Conservation (phyloP, 139 green algal genomes). For the Tetraselmis chui region DNA sequence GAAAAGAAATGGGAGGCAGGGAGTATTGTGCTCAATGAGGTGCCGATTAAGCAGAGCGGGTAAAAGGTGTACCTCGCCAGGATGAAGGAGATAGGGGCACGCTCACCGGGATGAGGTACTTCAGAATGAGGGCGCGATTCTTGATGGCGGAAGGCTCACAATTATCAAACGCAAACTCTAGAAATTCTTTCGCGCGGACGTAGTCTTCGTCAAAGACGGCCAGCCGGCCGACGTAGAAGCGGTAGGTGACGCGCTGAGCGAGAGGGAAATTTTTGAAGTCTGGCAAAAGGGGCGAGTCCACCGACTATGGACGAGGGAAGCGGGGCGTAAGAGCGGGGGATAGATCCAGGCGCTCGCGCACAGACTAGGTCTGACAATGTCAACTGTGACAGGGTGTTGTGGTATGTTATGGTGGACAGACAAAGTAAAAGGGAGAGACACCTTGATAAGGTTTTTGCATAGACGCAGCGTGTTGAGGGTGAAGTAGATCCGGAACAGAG, state of each 20-base stretch:
- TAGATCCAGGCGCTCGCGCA: slow-evolving; percentile 5
- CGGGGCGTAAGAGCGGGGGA: not conserved
- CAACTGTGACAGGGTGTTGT: no score
- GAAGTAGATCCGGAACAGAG: slow-evolving; percentile 76
- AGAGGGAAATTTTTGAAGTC: slow-evolving; percentile 48
- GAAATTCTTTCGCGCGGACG: slow-evolving; percentile 38
- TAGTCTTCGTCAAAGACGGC: slow-evolving; percentile 74
- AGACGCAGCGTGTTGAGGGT: slow-evolving; percentile 66
- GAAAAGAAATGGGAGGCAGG: no score
- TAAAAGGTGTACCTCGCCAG: no score
- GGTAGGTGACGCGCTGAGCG: slow-evolving; percentile 57
- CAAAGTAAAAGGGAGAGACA: no score
- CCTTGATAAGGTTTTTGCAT: slow-evolving; percentile 62
- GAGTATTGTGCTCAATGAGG: no score
- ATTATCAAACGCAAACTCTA: slow-evolving; percentile 57
- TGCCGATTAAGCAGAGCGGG: no score
- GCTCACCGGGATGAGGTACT: slow-evolving; percentile 67
- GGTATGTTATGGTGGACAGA: no score
- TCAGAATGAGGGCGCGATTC: slow-evolving; percentile 54
- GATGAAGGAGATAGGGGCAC: not conserved
- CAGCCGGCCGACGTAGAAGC: slow-evolving; percentile 64
- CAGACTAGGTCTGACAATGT: no score
- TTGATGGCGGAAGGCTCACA: slow-evolving; percentile 34
- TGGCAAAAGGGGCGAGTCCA: slow-evolving; percentile 39
- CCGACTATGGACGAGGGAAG: not conserved